These are phyloP conservation scores for Rosa persica DNA, from an alignment of 306 rosid species.

Conservation along the genomic window DNA sequence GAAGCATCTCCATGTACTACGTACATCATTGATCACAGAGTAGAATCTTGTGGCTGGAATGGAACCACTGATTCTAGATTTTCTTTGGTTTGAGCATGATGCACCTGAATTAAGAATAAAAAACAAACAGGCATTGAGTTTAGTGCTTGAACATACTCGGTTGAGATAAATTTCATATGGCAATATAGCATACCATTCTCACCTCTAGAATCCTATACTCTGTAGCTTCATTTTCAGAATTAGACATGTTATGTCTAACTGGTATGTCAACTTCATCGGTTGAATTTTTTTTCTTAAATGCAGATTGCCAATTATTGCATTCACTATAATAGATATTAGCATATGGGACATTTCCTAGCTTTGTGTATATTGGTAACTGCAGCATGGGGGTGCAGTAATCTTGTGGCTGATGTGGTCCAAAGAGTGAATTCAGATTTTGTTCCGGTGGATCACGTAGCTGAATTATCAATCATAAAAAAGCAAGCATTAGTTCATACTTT, in stretches of 20 bases:
- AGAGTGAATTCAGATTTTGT: slow-evolving; percentile 1
- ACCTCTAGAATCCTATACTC: slow-evolving; percentile 24
- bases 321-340: background rate
- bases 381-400: background rate
- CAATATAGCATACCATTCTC: slow-evolving; percentile 18
- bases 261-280: background rate
- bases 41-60: too few species aligned
- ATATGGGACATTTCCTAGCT: background rate
- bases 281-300: background rate
- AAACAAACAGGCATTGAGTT: too few species aligned
- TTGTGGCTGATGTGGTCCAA: background rate
- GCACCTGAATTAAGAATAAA: too few species aligned
- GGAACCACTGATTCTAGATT: background rate
- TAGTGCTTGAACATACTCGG: too few species aligned
- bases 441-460: slow-evolving; percentile 6
- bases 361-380: background rate
- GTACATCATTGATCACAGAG: background rate
- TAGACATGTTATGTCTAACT: background rate
- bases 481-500: background rate
- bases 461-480: slow-evolving; percentile 16
- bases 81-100: too few species aligned
- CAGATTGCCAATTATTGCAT: background rate
- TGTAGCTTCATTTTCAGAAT: background rate
- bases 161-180: too few species aligned
- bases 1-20: background rate